These are phyloP conservation scores for Trichoderma orchidacearum DNA, from an alignment of 495 filamentous ascomycete species.

Conservation along the genomic window DNA sequence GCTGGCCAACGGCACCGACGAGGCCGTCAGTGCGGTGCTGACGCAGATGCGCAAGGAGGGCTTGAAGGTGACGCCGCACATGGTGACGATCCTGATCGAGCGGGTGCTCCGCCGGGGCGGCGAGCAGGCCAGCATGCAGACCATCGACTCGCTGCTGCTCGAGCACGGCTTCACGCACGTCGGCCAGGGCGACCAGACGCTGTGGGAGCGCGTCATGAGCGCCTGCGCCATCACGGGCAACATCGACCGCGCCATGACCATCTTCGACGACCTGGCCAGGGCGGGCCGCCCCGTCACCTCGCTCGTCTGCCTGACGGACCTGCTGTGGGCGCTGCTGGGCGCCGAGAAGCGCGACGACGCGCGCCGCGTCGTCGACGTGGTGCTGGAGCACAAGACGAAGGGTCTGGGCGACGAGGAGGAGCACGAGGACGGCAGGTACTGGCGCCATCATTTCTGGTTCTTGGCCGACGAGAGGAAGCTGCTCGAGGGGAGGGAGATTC, in stretches of 20 bases:
- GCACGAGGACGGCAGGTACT: constrained; percentile 17
- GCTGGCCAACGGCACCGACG: constrained; percentile 20
- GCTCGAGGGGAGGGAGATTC: constrained; percentile 8
- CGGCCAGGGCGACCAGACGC: constrained; percentile 39
- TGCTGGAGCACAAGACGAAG: constrained; percentile 15
- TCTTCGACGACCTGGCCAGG: constrained; percentile 30
- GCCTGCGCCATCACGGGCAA: constrained; percentile 42
- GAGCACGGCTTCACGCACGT: constrained; percentile 45
- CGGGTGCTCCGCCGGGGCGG: constrained; percentile 43
- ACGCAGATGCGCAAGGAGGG: constrained; percentile 39
- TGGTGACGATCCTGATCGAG: constrained; percentile 56
- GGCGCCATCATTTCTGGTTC: constrained; percentile 31
- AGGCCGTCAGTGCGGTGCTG: constrained; percentile 44
- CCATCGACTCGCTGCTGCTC: constrained; percentile 56
- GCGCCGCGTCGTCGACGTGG: constrained; percentile 15
- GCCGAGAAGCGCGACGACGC: constrained; percentile 22
- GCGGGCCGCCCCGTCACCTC: constrained; percentile 21
- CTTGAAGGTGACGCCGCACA: constrained; percentile 38
- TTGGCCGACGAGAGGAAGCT: constrained; percentile 18
- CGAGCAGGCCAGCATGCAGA: constrained; percentile 5
- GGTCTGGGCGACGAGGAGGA: constrained; percentile 10
- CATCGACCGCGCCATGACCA: constrained; percentile 31
- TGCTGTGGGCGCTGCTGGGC: constrained; percentile 32
- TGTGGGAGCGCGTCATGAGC: constrained; percentile 55
- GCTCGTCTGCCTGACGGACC: constrained; percentile 28